These are phyloP conservation scores for Russula brevipes DNA, from an alignment of 768 basidiomycete species.

Conservation along the genomic window DNA sequence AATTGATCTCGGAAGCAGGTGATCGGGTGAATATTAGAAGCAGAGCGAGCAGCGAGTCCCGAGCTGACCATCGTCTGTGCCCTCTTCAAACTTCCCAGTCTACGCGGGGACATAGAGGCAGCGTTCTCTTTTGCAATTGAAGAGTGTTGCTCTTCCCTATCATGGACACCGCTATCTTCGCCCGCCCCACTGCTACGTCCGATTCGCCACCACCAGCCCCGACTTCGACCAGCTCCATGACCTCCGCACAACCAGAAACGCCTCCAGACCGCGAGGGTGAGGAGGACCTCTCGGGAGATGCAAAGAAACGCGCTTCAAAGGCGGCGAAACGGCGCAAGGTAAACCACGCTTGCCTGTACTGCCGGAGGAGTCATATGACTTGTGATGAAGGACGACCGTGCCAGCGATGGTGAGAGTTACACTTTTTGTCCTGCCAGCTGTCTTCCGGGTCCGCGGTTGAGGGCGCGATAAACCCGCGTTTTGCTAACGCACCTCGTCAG, in stretches of 20 bases:
- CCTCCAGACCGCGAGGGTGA: constrained; percentile 17
- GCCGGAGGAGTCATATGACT: constrained; percentile 88
- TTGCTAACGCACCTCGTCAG: constrained; percentile 37
- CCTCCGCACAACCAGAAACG: constrained; percentile 3
- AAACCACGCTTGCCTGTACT: constrained; percentile 92
- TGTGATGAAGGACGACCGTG: constrained; percentile 89
- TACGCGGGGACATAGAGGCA: background rate
- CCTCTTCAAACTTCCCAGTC: background rate
- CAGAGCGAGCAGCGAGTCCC: too few relatives aligned
- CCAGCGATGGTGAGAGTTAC: constrained; percentile 79
- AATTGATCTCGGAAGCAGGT: background rate
- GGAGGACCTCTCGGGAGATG: constrained; percentile 33
- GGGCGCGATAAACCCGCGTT: constrained; percentile 1
- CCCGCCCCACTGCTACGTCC: constrained; percentile 7
- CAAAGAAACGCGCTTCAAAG: constrained; percentile 40
- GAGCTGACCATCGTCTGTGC: too few relatives aligned
- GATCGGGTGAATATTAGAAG: background rate
- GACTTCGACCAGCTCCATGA: background rate
- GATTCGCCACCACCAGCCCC: background rate
- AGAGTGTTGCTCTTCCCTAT: background rate
- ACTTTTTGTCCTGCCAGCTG: background rate
- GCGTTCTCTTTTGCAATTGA: background rate
- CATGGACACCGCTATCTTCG: background rate
- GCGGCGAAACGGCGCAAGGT: constrained; percentile 71
- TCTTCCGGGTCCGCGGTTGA: constrained; percentile 5